Evolutionary conservation across 2,329 filamentous ascomycete species (phyloP), one percentile per base, ranked within the genome.

Genomic region (Botrytis hyacinthi): DNA sequence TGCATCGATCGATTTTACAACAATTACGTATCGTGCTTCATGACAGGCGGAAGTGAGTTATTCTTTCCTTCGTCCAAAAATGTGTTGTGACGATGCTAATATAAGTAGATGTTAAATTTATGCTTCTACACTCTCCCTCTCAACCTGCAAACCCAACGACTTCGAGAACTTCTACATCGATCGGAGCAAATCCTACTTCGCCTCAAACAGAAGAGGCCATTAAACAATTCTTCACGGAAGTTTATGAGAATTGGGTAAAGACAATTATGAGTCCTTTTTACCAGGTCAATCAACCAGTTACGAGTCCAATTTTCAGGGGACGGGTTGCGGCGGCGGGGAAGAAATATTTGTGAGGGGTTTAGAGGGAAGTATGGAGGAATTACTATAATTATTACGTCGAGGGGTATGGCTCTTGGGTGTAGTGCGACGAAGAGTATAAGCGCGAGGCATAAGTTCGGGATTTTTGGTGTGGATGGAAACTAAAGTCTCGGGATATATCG

Each of bases 251-350:
- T 78, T 99, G 95, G 91, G 89, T 97, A 77, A 99, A 99, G 87
- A 93, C 95, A 20, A 90, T 95, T 73, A 98, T 99, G 96, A 98
- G 90, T 81, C 96, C 96, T 0, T 99, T 99, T 82, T 98, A 98
- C 85, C 87, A 88, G 71, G 89, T 92, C 72, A 95, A 97, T 77
- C 92, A 92, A 87, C 91, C 93, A 78, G 91, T 99, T 70, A 90
- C 87, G 80, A 98, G 95, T 83, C 92, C 94, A 0, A 88, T 98
- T 1, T 99, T 99, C 82, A 88, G 93, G 77, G 86, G 89, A 73
- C 89, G 93, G 80, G 94, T 99, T 32, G 90, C 90, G 1, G 93
- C 93, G 3, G 95, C 95, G 0, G 96, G 94, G 77, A 94, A 93
- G 84, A 99, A 98, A 83, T 98, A 96, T 84, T 82, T 98, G 74